Base-by-base conservation (phyloP, 2,329 filamentous ascomycete species). In the Fulvia fulva region DNA sequence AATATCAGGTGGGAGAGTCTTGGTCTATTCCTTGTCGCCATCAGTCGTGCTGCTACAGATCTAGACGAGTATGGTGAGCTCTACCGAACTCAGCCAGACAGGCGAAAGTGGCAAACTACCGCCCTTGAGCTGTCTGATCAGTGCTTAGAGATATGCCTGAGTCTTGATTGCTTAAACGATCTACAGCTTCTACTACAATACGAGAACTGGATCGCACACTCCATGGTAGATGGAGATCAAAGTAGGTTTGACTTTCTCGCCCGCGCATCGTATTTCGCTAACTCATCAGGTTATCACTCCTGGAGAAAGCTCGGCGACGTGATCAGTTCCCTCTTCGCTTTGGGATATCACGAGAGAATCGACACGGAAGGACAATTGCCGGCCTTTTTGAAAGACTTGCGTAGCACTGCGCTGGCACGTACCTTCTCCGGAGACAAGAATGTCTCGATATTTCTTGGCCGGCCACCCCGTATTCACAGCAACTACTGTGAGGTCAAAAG, bases 261-360 rank as follows among this genome's bases (percentile, higher is more conserved):
- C 25, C 51, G 21, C 8, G 30, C 12, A 32, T 32, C 28, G 12
- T 12, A 14, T 61, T 22, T 19, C 9, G n/a, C 60, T 62, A 57
- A 61, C 28, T 23, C 51, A 28, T 37, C 52, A 78, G 78, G 77
- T 58, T 80, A 78, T 45, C 71, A 74, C 46, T 76, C 77, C 3
- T 81, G 78, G 78, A 72, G 77, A 47, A 74, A 73, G 32, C 68
- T 81, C 1, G 77, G 78, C 23, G 77, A 80, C 56, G 69, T 81
- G 6, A 73, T 75, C 3, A 74, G 74, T 37, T 79, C 78, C 0
- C 67, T 80, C 1, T 79, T 77, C 58, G 77, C 78, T 9, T 72
- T 79, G 5, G 79, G 79, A 5, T 73, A 80, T 25, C 79, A 81
- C 57, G 73, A 80, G 51, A 71, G 76, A 22, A 68, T 69, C 19